These are phyloP conservation scores for Aureobasidium leucospermi DNA, from an alignment of 2,329 filamentous ascomycete genomes.

Conservation along the genomic window DNA sequence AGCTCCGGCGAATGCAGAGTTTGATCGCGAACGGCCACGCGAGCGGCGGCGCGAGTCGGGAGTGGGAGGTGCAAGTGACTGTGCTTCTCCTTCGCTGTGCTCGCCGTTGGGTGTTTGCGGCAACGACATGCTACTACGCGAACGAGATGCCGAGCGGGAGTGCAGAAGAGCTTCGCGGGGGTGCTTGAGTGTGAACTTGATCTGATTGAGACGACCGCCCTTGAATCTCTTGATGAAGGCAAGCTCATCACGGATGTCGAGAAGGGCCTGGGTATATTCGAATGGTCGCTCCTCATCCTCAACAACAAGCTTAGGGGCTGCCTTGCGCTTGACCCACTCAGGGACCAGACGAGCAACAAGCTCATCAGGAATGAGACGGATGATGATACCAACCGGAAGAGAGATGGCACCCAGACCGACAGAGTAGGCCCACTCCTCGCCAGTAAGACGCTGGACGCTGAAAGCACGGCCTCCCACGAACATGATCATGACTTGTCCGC, in stretches of 20 bases:
- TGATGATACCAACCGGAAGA: slow-evolving; percentile 71
- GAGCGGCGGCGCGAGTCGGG: slow-evolving; percentile 50
- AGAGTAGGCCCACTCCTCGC: slow-evolving; percentile 80
- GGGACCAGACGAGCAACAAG: slow-evolving; percentile 43
- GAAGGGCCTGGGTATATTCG: slow-evolving; percentile 62
- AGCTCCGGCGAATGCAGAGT: slow-evolving; percentile 65
- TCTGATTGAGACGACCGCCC: slow-evolving; percentile 72
- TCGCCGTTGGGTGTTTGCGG: slow-evolving; percentile 59
- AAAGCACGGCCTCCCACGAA: slow-evolving; percentile 80
- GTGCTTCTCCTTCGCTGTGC: slow-evolving; percentile 32
- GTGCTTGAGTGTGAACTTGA: slow-evolving; percentile 71
- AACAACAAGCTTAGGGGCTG: slow-evolving; percentile 34
- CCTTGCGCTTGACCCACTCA: slow-evolving; percentile 30
- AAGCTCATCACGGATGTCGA: slow-evolving; percentile 72
- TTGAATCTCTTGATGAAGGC: slow-evolving; percentile 73
- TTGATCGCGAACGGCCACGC: slow-evolving; percentile 59
- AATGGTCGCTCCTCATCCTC: slow-evolving; percentile 36
- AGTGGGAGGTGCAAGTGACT: slow-evolving; percentile 40
- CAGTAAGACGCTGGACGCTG: slow-evolving; percentile 61
- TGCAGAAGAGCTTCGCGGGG: slow-evolving; percentile 62
- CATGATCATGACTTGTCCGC: slow-evolving; percentile 81
- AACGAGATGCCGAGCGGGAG: slow-evolving; percentile 54
- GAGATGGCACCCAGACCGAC: slow-evolving; percentile 78
- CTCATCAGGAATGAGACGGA: slow-evolving; percentile 76
- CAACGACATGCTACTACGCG: slow-evolving; percentile 55